Evolutionary conservation across 164 flowering plant species (phyloP).

Genomic region (Kalanchoe fedtschenkoi): DNA sequence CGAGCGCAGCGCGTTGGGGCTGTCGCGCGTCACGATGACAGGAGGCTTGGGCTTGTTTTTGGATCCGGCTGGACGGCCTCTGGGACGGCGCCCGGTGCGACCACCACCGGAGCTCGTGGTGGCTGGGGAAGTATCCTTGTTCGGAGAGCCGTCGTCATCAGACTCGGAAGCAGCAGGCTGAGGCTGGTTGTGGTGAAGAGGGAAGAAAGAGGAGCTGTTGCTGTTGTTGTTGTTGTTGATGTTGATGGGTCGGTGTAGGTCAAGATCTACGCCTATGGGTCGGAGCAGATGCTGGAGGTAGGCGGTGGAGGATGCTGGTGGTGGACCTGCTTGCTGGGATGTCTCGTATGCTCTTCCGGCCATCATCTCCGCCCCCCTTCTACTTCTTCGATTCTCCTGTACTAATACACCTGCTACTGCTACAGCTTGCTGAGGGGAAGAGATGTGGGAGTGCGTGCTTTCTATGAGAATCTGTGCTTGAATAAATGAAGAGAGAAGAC

Average conservation of each 20-base stretch:
- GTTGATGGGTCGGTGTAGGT: constrained; percentile 14
- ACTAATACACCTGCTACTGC: no score
- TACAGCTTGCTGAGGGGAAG: no score
- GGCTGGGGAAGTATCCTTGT: constrained; percentile 2
- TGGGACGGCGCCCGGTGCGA: constrained; percentile 25
- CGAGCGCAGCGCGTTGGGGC: constrained; percentile 35
- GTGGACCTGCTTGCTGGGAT: constrained; percentile 24
- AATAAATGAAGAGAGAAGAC: constrained; percentile 3
- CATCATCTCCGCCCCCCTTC: constrained; percentile 21
- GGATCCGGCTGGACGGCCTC: constrained; percentile 56
- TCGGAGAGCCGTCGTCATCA: background rate
- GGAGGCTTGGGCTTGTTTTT: constrained; percentile 59
- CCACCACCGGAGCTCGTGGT: constrained; percentile 16
- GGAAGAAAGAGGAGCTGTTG: constrained; percentile 13
- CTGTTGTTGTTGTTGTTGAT: background rate
- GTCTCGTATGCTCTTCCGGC: constrained; percentile 39
- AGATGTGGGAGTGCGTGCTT: constrained; percentile 15
- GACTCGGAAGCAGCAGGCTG: background rate
- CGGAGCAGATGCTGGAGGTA: constrained; percentile 33
- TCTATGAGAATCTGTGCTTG: constrained; percentile 1
- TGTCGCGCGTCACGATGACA: constrained; percentile 34
- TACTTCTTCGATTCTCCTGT: background rate
- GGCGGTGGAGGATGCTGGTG: constrained; percentile 16
- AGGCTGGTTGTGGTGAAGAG: constrained; percentile 12
- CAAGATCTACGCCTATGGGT: constrained; percentile 23